Conservation (phyloP, 2,329 filamentous ascomycete genomes). For the Neonectria faginata region DNA sequence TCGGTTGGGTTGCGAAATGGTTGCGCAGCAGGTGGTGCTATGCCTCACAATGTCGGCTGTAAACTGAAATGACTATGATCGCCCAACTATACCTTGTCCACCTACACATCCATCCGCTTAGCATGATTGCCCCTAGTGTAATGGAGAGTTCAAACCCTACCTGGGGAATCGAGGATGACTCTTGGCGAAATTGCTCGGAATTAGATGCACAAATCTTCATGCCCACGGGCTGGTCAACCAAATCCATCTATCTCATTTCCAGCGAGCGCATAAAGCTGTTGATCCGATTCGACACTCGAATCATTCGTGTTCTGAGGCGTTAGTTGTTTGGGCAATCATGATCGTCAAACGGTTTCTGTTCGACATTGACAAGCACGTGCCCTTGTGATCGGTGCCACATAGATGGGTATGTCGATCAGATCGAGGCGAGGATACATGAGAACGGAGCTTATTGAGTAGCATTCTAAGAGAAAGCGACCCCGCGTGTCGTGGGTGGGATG, state of each 20-base stretch:
- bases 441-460: constrained; percentile 10
- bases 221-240: neutral
- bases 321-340: constrained; percentile 14
- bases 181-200: neutral
- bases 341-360: constrained; percentile 19
- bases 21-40: neutral
- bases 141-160: neutral
- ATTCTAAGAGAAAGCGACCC: constrained; percentile 6
- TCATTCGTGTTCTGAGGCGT: constrained; percentile 13
- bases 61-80: neutral
- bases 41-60: too few species aligned
- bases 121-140: neutral
- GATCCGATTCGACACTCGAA: neutral
- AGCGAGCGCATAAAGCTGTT: neutral
- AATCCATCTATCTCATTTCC: neutral
- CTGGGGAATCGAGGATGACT: neutral
- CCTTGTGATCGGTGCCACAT: constrained; percentile 20
- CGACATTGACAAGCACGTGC: constrained; percentile 18
- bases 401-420: constrained; percentile 17
- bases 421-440: constrained; percentile 6
- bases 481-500: constrained; percentile 12
- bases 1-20: neutral
- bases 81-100: neutral
- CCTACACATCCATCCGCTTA: neutral
- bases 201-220: neutral